Evolutionary conservation across 2,329 filamentous ascomycete species (phyloP), one percentile per base, ranked within the genome.

Genomic region (Macrophomina tecta): DNA sequence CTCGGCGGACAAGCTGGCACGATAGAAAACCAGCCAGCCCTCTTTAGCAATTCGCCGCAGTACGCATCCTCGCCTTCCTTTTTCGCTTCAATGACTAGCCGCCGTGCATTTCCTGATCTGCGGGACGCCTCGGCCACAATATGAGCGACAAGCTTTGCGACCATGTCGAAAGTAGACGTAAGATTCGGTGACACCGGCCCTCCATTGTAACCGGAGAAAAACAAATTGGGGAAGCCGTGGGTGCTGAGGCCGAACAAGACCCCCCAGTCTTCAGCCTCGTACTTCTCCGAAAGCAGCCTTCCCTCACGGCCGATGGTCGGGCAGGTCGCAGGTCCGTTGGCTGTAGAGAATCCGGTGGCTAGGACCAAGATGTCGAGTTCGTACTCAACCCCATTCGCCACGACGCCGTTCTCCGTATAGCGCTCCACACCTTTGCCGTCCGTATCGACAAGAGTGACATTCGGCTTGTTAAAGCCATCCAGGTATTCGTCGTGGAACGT

Each of bases 401-500:
- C 75, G 3, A 89, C 72, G 0, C 84, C 84, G 5, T 67, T 72
- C n/a, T 73, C 65, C 0, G 84, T 87, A 6, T 84, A 75, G 2
- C 74, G 68, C 4, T 82, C 78, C 2, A 87, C 75, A 5, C 87
- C 86, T 68, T 81, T 80, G 4, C 85, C 86, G 36, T 85, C 76
- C 0, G 87, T 90, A 72, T 90, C 86, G 16, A 90, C 79, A 0
- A 91, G 82, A 5, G 81, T 80, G 4, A 91, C 88, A 70, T 88
- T 84, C 0, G 81, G 75, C 36, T 72, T 73, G 76, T 91, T 91
- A 81, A 90, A 90, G 0, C 83, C 70, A 3, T 80, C 72, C 0
- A 90, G 81, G 71, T 88, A 90, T 5, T 83, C 81, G 71, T 90
- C 86, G 75, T 86, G 86, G 75, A 89, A 90, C 42, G 80, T 83